phyloP scores from a whole-genome alignment of 305 asterid genomes.

The Striga hermonthica region DNA sequence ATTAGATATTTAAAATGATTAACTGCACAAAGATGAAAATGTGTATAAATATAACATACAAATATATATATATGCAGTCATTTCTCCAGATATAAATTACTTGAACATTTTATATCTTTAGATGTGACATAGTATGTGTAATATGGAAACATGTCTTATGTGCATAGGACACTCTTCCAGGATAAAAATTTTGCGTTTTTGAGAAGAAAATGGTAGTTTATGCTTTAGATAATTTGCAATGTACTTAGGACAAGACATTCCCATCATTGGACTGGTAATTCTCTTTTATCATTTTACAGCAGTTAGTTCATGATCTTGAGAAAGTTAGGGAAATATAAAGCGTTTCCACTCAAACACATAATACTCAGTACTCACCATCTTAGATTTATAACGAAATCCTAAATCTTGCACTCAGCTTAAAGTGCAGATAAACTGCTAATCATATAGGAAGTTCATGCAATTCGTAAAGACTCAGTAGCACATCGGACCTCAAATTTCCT shows the following conservation, averaged over 20 bases:
- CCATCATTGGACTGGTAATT: background rate
- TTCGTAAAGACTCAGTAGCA: too few relatives aligned
- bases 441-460: too few relatives aligned
- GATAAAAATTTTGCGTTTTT: too few relatives aligned
- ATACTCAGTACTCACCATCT: background rate
- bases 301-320: background rate
- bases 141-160: too few relatives aligned
- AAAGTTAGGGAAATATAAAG: too few relatives aligned
- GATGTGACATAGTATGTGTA: too few relatives aligned
- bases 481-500: too few relatives aligned
- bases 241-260: too few relatives aligned
- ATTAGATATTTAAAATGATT: constrained; percentile 1
- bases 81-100: background rate
- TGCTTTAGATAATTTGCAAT: too few relatives aligned
- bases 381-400: background rate
- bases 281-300: background rate
- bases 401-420: background rate
- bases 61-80: background rate
- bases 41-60: background rate
- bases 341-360: background rate
- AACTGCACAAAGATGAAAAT: background rate
- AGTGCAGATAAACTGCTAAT: background rate
- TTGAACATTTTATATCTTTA: too few relatives aligned
- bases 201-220: too few relatives aligned
- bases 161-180: too few relatives aligned